Conservation (phyloP, 768 basidiomycete genomes). For the Rhizopogon vinicolor region DNA sequence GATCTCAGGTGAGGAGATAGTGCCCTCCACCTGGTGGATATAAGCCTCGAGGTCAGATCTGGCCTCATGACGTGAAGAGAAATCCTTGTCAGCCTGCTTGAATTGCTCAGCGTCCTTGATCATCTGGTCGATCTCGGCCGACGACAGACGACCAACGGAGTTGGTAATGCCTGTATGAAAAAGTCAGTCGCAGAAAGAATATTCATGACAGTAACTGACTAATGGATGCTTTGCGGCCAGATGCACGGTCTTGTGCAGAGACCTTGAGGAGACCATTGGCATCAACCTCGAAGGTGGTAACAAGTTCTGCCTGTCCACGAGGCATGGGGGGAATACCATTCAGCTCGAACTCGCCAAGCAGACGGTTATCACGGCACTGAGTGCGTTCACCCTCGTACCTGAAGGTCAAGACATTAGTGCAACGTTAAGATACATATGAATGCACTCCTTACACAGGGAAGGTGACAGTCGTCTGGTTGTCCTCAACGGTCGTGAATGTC, state of each 20-base stretch:
- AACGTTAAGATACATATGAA: not conserved
- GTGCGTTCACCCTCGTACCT: conserved; percentile 99
- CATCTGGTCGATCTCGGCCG: conserved; percentile 99
- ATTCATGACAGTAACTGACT: conserved; percentile 44
- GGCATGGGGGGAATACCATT: conserved; percentile 99
- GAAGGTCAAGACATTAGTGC: conserved; percentile 8
- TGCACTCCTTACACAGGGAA: conserved; percentile 82
- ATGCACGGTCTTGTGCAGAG: conserved; percentile 96
- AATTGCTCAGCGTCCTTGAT: conserved; percentile 99
- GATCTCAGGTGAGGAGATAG: conserved; percentile 94
- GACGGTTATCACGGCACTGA: conserved; percentile 98
- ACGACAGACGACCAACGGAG: conserved; percentile 97
- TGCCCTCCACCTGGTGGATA: conserved; percentile 94
- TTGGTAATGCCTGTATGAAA: conserved; percentile 79
- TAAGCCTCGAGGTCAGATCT: conserved; percentile 98
- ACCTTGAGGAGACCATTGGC: conserved; percentile 99
- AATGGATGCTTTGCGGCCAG: conserved; percentile 98
- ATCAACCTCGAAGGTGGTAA: conserved; percentile 99
- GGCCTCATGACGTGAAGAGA: conserved; percentile 96
- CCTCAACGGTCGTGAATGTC: conserved; percentile 99
- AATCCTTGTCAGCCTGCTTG: conserved; percentile 96
- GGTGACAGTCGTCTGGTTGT: conserved; percentile 99
- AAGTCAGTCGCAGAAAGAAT: conserved; percentile 7
- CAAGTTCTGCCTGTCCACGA: conserved; percentile 98
- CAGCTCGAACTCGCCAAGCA: conserved; percentile 99